Evolutionary conservation across 805 yeast species (phyloP), one percentile per base, ranked within the genome.

Genomic region (Starmerella potacharoeniae): DNA sequence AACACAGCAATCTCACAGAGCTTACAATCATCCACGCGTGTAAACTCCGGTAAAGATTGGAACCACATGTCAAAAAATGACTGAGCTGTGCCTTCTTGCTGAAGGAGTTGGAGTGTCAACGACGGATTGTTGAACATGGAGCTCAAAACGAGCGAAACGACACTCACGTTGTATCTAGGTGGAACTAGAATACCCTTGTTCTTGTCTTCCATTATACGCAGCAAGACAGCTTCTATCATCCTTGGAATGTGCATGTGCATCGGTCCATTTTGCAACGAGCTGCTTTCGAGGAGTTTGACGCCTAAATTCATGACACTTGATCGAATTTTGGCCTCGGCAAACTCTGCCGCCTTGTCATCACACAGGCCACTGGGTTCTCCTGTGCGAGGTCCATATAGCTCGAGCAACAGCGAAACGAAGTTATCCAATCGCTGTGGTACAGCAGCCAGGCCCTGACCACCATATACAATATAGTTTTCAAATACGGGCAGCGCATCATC

Each of bases 11-110:
- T 69, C 2, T 80, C 72, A 0, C 86, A 80, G 44, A 91, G 69
- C 68, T 89, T 90, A 67, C 87, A 74, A 69, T 91, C 97, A 64
- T 77, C 86, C 2, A 87, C 95, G 57, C 95, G 73, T 28, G 76
- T 75, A 61, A 84, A 75, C 31, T 72, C 70, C 5, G 81, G 77
- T 41, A 81, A 70, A 9, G 75, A 62, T 22, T 75, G 72, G 64
- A 84, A 78, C 96, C 96, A 88, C 52, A 74, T 66, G 30, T 73
- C 73, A 63, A 90, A 78, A 62, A 86, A 79, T 13, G 70, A 62
- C 37, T 75, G 74, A 5, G 81, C 65, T 48, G 74, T 72, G 16
- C 74, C 69, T 14, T 68, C 64, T 49, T 75, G 73, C 56, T 74
- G 73, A 57, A 90, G 70, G 6, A 75, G 65, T 16, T 70, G 66